These are phyloP conservation scores for Erodium texanum DNA, from an alignment of 441 rosid genomes.

Conservation along the genomic window DNA sequence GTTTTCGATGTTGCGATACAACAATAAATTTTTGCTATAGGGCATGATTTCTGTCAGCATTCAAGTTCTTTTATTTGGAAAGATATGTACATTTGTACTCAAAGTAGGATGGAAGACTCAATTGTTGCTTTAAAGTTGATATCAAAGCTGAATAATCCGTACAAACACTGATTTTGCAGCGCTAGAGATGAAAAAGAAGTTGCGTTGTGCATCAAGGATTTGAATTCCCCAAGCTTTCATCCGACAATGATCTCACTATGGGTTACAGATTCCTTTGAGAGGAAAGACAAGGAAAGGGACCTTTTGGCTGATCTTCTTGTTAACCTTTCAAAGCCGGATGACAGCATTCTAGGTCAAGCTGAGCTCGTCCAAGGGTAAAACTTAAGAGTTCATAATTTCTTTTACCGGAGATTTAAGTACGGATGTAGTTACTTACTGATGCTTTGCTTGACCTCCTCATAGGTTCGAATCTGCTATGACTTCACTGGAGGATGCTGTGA, in stretches of 20 bases:
- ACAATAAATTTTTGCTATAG: too few relatives aligned
- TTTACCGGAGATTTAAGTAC: not conserved
- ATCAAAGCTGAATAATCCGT: not conserved
- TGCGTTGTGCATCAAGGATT: slow-evolving; percentile 71
- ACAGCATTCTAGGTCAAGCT: slow-evolving; percentile 32
- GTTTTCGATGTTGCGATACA: too few relatives aligned
- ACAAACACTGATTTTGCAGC: slow-evolving; percentile 36
- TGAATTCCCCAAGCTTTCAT: slow-evolving; percentile 68
- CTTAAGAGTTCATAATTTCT: not conserved
- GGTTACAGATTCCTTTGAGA: slow-evolving; percentile 92
- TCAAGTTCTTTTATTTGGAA: not conserved
- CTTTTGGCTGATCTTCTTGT: slow-evolving; percentile 75
- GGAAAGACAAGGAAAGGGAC: slow-evolving; percentile 84
- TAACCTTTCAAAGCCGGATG: slow-evolving; percentile 48
- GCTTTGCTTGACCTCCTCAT: not conserved
- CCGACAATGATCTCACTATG: slow-evolving; percentile 87
- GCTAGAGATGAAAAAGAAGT: slow-evolving; percentile 91
- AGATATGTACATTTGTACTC: too few relatives aligned
- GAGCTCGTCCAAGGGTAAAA: slow-evolving; percentile 74
- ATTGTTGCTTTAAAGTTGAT: not conserved
- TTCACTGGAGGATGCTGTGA: slow-evolving; percentile 76
- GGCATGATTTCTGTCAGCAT: not conserved
- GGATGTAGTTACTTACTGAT: not conserved
- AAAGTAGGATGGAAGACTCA: not conserved
- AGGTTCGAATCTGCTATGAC: slow-evolving; percentile 73